phyloP scores from a whole-genome alignment of 495 filamentous ascomycete species.

The Physcia stellaris region DNA sequence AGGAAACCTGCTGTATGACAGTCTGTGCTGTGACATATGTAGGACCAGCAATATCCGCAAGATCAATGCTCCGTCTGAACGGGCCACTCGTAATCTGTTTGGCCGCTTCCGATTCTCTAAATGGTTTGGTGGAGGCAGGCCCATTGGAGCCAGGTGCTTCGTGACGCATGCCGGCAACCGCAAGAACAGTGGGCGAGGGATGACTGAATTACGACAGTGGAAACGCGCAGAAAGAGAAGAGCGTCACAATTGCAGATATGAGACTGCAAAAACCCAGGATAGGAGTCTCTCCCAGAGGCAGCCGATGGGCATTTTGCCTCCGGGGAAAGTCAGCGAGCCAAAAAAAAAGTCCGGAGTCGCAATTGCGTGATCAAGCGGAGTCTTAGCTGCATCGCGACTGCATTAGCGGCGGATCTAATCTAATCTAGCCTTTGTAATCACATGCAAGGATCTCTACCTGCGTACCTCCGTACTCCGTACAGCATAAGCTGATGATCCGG shows the following conservation, averaged over 20 bases:
- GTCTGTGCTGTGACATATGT: conserved; percentile 85
- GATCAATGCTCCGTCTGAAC: conserved; percentile 41
- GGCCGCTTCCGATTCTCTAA: no score
- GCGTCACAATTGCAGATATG: background rate
- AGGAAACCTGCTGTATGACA: conserved; percentile 90
- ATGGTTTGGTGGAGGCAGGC: no score
- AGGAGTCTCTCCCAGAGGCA: background rate
- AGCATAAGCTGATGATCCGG: background rate
- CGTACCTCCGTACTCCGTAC: background rate
- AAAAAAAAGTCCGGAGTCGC: background rate
- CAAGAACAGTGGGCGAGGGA: conserved; percentile 15
- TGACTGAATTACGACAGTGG: conserved; percentile 14
- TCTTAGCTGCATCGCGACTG: background rate
- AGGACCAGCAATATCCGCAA: conserved; percentile 64
- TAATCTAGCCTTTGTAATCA: background rate
- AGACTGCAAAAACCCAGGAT: background rate
- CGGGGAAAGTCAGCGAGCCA: background rate
- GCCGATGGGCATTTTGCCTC: background rate
- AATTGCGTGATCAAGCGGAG: background rate
- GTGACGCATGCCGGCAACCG: conserved; percentile 11
- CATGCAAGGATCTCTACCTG: background rate
- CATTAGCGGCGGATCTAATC: background rate
- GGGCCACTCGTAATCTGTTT: conserved; percentile 42
- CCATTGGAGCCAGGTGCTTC: conserved; percentile 17
- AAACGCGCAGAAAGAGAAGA: background rate